These are phyloP conservation scores for Pulveroboletus sp. DNA, from an alignment of 768 basidiomycete genomes.

Conservation along the genomic window DNA sequence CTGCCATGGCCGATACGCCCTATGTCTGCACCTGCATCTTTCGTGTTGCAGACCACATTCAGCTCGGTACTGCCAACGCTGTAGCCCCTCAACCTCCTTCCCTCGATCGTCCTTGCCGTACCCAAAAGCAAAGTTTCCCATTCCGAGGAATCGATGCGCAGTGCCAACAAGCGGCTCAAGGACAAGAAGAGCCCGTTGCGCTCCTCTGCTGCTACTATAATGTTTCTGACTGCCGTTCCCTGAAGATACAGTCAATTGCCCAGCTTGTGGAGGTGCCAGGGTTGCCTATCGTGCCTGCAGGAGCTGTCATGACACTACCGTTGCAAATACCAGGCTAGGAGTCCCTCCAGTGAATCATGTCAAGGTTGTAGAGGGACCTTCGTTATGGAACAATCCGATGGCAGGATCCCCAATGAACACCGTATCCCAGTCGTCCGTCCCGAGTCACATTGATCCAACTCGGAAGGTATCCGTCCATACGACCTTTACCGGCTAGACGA, in stretches of 20 bases:
- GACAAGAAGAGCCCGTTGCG: constrained; percentile 76
- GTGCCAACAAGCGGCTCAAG: constrained; percentile 90
- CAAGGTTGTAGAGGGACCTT: background rate
- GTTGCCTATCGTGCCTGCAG: constrained; percentile 85
- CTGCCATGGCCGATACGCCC: constrained; percentile 23
- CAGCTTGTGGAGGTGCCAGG: constrained; percentile 85
- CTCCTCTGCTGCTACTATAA: background rate
- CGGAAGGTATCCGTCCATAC: background rate
- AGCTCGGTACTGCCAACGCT: constrained; percentile 37
- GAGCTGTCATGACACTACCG: constrained; percentile 54
- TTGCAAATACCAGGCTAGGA: constrained; percentile 22
- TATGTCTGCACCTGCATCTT: constrained; percentile 16
- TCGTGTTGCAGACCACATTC: constrained; percentile 27
- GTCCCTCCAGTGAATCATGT: background rate
- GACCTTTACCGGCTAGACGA: background rate
- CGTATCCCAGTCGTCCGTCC: background rate
- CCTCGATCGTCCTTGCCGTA: constrained; percentile 84
- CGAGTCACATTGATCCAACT: background rate
- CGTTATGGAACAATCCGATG: too few relatives aligned
- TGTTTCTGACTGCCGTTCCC: constrained; percentile 4
- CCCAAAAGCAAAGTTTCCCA: constrained; percentile 94
- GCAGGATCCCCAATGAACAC: background rate
- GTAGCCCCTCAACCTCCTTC: constrained; percentile 68
- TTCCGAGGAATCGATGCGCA: constrained; percentile 91
- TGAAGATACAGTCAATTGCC: constrained; percentile 83